Evolutionary conservation across 2,329 filamentous ascomycete species (phyloP), one percentile per base, ranked within the genome.

Genomic region (Cercospora janseana): DNA sequence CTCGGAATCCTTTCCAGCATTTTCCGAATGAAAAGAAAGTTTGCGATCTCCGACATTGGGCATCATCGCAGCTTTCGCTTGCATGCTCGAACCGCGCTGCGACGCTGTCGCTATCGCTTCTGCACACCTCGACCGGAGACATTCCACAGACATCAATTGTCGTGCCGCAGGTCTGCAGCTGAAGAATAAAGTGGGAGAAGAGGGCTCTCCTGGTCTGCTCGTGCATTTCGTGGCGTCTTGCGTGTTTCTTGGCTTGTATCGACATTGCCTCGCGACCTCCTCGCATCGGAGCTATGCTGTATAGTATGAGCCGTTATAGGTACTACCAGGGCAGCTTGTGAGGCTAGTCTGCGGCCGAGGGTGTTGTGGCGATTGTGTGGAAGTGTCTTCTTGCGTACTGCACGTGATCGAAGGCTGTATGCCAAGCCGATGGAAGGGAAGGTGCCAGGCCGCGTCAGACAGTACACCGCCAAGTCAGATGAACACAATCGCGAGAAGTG

Each of bases 181-280:
- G n/a, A 40, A 8, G 13, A 23, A 24, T 46, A 23, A 20, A 46
- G 20, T 26, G 29, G 20, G 20, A 24, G 26, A 4, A 24, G 43
- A 46, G 43, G 43, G 24, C 26, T 7, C 8, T 35, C 43, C 29
- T 35, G 43, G 29, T 34, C 23, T 28, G 27, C n/a, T 34, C 29
- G 23, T 46, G 31, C 28, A 46, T 46, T 6, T n/a, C 29, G 43
- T 35, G 43, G 26, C 41, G 41, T 44, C 28, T 44, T 46, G 28
- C 28, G 16, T 23, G 35, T 35, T n/a, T 27, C 29, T 9, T 4
- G 29, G 31, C 43, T 6, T 26, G 18, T 31, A 46, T 7, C 12
- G 15, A 13, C 29, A 21, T 35, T 12, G 29, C 29, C 20, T 9
- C 2, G 21, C 29, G 21, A n/a, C n/a, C n/a, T n/a, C n/a, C n/a